A percentile compares a stretch with the other conserved stretches of the same genome.
Conservation (phyloP, 805 yeast species). For the Yamadazyma insecticola region DNA sequence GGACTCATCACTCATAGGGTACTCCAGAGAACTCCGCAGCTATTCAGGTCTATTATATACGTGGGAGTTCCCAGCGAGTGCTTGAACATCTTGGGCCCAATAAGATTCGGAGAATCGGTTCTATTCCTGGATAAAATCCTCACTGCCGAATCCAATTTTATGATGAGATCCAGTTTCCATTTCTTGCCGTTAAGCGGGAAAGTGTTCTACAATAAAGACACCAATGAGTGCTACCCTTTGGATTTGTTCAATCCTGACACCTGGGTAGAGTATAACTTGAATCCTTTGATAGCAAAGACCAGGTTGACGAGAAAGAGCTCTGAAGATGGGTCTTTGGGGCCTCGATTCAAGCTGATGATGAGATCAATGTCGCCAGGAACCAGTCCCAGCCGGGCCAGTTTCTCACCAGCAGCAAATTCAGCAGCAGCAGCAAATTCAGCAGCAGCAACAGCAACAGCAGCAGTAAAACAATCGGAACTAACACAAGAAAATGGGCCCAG, state of each 20-base stretch:
- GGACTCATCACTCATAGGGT: slow-evolving; percentile 82
- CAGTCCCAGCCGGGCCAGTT: not conserved
- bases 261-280: slow-evolving; percentile 73
- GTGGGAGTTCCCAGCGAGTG: slow-evolving; percentile 85
- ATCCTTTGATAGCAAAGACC: slow-evolving; percentile 62
- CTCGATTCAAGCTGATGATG: no score
- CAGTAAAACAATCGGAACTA: not conserved
- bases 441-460: not conserved
- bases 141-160: slow-evolving; percentile 77
- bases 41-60: slow-evolving; percentile 72
- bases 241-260: slow-evolving; percentile 78
- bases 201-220: slow-evolving; percentile 60
- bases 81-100: slow-evolving; percentile 81
- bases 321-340: slow-evolving; percentile 4
- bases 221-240: slow-evolving; percentile 54
- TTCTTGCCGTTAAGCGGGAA: slow-evolving; percentile 76
- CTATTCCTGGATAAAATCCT: slow-evolving; percentile 68
- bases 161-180: slow-evolving; percentile 80
- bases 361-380: slow-evolving; percentile 1
- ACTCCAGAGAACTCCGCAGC: slow-evolving; percentile 58
- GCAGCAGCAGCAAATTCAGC: not conserved
- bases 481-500: slow-evolving; percentile 7
- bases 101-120: slow-evolving; percentile 77
- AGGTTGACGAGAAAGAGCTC: slow-evolving; percentile 7
- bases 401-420: not conserved